phyloP scores from a whole-genome alignment of 495 filamentous ascomycete species.

The Polyplosphaeria fusca region DNA sequence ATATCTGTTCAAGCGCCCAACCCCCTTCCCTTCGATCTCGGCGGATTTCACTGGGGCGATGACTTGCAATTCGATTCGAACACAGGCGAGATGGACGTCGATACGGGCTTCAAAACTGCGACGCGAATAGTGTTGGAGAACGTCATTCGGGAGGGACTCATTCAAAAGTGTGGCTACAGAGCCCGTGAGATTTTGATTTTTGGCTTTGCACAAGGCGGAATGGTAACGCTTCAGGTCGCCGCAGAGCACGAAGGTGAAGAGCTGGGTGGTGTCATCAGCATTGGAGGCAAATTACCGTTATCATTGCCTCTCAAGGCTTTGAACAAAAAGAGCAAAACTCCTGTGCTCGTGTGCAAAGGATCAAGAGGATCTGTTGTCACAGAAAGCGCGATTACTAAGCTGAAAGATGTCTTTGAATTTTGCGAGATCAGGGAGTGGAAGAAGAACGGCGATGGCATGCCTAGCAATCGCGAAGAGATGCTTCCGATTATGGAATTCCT shows the following conservation, averaged over 20 bases:
- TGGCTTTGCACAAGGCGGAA: constrained; percentile 86
- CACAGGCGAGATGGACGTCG: constrained; percentile 67
- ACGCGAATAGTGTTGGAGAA: constrained; percentile 50
- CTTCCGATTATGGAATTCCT: constrained; percentile 92
- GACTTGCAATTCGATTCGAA: constrained; percentile 67
- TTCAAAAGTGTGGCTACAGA: constrained; percentile 68
- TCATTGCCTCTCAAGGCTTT: constrained; percentile 43
- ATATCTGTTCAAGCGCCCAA: constrained; percentile 71
- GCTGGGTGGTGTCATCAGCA: constrained; percentile 65
- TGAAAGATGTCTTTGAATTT: constrained; percentile 66
- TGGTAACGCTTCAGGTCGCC: constrained; percentile 63
- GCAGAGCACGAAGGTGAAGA: constrained; percentile 33
- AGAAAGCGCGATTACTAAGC: constrained; percentile 56
- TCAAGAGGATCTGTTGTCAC: constrained; percentile 61
- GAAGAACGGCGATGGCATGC: constrained; percentile 77
- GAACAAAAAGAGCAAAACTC: constrained; percentile 60
- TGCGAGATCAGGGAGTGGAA: constrained; percentile 75
- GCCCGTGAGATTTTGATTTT: constrained; percentile 68
- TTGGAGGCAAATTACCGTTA: constrained; percentile 69
- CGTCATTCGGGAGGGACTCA: constrained; percentile 59
- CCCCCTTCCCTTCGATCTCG: constrained; percentile 69
- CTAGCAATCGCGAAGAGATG: constrained; percentile 78
- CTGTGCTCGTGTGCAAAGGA: constrained; percentile 70
- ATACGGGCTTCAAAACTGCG: constrained; percentile 68
- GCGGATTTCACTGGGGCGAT: constrained; percentile 91